These are phyloP conservation scores for Scheffersomyces ergatensis DNA, from an alignment of 805 yeast genomes.

Conservation along the genomic window DNA sequence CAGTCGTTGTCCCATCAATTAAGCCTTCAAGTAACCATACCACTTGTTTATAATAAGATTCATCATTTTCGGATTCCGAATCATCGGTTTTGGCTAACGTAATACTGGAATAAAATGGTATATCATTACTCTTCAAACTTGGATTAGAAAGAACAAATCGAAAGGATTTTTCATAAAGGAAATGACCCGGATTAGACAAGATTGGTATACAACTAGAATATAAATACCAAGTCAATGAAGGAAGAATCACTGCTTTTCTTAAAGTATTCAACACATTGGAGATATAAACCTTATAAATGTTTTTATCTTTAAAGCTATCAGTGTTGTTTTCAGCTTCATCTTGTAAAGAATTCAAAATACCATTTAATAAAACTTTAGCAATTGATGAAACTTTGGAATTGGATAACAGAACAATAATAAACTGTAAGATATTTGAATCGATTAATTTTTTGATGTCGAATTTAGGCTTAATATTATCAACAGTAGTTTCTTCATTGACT, in stretches of 20 bases:
- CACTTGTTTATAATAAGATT: slow-evolving; percentile 54
- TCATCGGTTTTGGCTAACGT: slow-evolving; percentile 22
- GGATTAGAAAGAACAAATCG: slow-evolving; percentile 65
- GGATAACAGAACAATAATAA: slow-evolving; percentile 46
- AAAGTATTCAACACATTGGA: slow-evolving; percentile 44
- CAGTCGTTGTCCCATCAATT: slow-evolving; percentile 42
- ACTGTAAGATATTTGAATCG: slow-evolving; percentile 55
- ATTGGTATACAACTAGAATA: slow-evolving; percentile 57
- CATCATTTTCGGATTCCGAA: slow-evolving; percentile 38
- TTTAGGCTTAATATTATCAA: slow-evolving; percentile 16
- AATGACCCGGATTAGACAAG: slow-evolving; percentile 67
- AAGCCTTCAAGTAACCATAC: slow-evolving; percentile 63
- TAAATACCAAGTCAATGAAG: slow-evolving; percentile 53
- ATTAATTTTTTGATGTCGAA: slow-evolving; percentile 57
- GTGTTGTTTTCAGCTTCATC: slow-evolving; percentile 9
- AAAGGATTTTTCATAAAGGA: slow-evolving; percentile 66
- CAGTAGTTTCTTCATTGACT: slow-evolving; percentile 22
- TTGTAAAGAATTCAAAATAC: slow-evolving; percentile 43
- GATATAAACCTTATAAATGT: slow-evolving; percentile 52
- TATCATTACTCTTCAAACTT: slow-evolving; percentile 32
- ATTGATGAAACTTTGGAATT: slow-evolving; percentile 31
- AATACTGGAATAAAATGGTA: slow-evolving; percentile 46
- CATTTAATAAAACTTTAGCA: slow-evolving; percentile 41
- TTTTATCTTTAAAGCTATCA: slow-evolving; percentile 51
- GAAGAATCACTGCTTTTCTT: slow-evolving; percentile 14